Conservation (phyloP, 805 yeast species). For the Metschnikowia matae region DNA sequence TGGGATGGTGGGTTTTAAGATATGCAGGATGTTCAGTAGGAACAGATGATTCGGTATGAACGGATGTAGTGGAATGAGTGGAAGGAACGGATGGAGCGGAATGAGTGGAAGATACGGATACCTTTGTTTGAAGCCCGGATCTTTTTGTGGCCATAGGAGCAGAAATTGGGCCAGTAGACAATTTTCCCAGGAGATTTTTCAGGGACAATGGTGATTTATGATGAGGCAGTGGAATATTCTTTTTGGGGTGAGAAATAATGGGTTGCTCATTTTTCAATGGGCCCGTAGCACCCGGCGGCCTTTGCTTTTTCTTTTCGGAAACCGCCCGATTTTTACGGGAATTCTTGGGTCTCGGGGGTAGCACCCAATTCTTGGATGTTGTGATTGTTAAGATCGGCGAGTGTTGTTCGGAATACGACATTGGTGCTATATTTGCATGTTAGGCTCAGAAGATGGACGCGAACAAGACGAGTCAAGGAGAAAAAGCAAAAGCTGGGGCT, state of each 20-base stretch:
- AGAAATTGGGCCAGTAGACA: not conserved
- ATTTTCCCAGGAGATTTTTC: not conserved
- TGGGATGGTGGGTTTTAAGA: not conserved
- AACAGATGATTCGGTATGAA: not conserved
- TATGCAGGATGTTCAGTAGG: not conserved
- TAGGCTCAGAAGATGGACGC: constrained; percentile 3
- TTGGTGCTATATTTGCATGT: constrained; percentile 11
- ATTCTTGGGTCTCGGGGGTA: constrained; percentile 20
- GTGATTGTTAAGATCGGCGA: constrained; percentile 19
- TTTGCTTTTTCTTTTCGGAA: constrained; percentile 25
- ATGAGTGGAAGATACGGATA: not conserved
- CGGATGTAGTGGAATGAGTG: not conserved
- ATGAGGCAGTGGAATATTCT: not conserved
- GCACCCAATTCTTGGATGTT: constrained; percentile 20
- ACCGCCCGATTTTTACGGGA: constrained; percentile 15
- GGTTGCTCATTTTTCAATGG: not conserved
- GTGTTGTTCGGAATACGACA: constrained; percentile 11
- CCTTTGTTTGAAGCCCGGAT: not conserved
- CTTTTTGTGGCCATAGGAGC: not conserved
- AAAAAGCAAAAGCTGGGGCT: not conserved
- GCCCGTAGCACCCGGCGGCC: not conserved
- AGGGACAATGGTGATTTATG: not conserved
- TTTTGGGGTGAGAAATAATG: not conserved
- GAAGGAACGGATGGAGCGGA: no score
- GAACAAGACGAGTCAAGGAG: not conserved